A percentile compares a stretch with the other conserved stretches of the same genome.
Conservation (phyloP, 2,329 filamentous ascomycete species). For the Pestalotiopsis sp. region DNA sequence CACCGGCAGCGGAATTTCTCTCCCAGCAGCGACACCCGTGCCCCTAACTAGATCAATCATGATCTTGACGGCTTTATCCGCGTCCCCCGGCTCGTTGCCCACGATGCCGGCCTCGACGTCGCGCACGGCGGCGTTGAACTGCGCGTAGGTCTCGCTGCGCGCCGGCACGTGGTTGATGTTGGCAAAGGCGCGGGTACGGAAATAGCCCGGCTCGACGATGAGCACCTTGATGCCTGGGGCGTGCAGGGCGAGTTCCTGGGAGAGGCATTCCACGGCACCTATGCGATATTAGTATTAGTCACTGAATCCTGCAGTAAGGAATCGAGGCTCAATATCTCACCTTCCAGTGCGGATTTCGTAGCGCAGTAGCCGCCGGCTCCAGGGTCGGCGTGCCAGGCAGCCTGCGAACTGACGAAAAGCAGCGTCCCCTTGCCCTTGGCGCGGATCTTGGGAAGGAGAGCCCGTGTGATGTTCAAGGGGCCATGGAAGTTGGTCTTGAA, state of each 20-base stretch:
- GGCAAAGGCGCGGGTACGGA: constrained; percentile 42
- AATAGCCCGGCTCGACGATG: constrained; percentile 45
- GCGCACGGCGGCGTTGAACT: constrained; percentile 33
- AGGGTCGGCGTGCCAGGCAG: constrained; percentile 28
- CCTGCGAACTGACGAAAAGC: constrained; percentile 33
- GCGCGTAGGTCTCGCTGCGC: constrained; percentile 28
- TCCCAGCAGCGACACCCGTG: constrained; percentile 37
- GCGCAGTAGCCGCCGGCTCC: constrained; percentile 3
- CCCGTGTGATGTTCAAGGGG: constrained; percentile 38
- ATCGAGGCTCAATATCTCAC: background rate
- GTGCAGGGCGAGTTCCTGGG: constrained; percentile 33
- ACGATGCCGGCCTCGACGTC: constrained; percentile 15
- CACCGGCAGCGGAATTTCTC: constrained; percentile 46
- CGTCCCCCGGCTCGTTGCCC: constrained; percentile 50
- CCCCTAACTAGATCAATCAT: constrained; percentile 59
- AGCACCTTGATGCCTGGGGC: constrained; percentile 37
- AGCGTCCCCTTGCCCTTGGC: constrained; percentile 27
- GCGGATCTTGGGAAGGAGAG: constrained; percentile 34
- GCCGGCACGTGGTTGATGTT: constrained; percentile 33
- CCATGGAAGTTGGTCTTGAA: constrained; percentile 42
- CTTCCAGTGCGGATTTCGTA: constrained; percentile 11
- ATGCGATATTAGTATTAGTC: constrained; percentile 14
- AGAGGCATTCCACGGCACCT: constrained; percentile 34
- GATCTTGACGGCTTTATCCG: constrained; percentile 48
- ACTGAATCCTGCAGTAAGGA: too few relatives aligned